Percentiles rank a stretch among this genome's conserved stretches.
Conservation (phyloP, 192 early-diverging fungal species). For the Dissophora ornata region DNA sequence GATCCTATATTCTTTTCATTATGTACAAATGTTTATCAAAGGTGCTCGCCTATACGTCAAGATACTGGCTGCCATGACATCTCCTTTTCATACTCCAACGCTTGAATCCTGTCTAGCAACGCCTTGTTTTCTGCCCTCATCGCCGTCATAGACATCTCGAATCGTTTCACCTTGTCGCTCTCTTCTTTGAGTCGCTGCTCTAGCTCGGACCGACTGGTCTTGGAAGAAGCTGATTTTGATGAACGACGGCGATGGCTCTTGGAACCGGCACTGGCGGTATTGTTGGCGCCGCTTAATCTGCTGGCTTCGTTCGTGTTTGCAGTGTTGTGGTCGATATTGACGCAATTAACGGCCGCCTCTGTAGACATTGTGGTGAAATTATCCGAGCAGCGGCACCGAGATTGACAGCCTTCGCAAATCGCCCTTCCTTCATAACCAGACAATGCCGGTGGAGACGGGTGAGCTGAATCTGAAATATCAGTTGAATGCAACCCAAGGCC, state of each 20-base stretch:
- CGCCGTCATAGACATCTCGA: constrained; percentile 40
- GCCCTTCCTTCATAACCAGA: neutral
- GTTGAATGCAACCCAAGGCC: neutral
- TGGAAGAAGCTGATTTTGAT: constrained; percentile 23
- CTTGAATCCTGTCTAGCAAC: constrained; percentile 43
- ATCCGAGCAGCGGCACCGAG: constrained; percentile 28
- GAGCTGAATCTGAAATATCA: neutral
- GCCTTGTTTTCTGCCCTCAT: constrained; percentile 49
- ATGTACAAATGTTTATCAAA: too few relatives aligned
- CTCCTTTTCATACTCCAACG: constrained; percentile 40
- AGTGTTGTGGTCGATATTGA: too few relatives aligned
- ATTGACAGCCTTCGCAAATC: constrained; percentile 29
- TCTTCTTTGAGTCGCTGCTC: constrained; percentile 24
- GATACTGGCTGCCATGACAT: neutral
- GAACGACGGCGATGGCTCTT: constrained; percentile 11
- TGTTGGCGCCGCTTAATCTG: too few relatives aligned
- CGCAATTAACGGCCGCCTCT: too few relatives aligned
- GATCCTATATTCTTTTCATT: too few relatives aligned
- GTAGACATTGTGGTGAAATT: too few relatives aligned
- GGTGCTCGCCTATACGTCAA: too few relatives aligned
- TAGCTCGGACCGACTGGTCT: constrained; percentile 3
- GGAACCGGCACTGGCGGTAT: neutral
- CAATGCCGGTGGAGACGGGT: neutral
- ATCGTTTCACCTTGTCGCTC: constrained; percentile 23
- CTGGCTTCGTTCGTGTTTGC: too few relatives aligned